phyloP scores from a whole-genome alignment of 2,329 filamentous ascomycete species.

The Boeremia exigua region DNA sequence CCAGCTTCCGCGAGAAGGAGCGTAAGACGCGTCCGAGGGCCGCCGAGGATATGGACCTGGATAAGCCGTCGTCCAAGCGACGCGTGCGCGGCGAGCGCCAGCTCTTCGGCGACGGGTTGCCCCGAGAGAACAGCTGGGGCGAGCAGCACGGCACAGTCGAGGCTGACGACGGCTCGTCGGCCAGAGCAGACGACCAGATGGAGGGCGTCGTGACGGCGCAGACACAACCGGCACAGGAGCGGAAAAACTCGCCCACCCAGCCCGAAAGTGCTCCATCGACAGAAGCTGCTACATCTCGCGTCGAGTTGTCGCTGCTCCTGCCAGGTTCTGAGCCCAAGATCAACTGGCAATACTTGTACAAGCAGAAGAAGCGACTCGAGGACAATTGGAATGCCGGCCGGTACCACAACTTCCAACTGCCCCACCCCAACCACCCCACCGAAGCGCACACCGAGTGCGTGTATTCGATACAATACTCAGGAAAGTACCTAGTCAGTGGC shows the following conservation, averaged over 20 bases:
- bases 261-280: constrained; percentile 13
- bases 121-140: constrained; percentile 48
- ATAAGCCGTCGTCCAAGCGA: constrained; percentile 61
- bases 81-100: constrained; percentile 54
- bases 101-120: constrained; percentile 46
- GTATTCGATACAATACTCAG: constrained; percentile 89
- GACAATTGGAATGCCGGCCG: constrained; percentile 88
- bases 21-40: constrained; percentile 56
- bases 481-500: constrained; percentile 87
- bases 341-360: constrained; percentile 94
- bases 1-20: constrained; percentile 45
- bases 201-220: constrained; percentile 40
- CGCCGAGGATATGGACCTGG: constrained; percentile 55
- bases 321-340: constrained; percentile 63
- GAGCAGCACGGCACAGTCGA: constrained; percentile 58
- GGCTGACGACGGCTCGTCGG: constrained; percentile 48
- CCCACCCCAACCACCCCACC: constrained; percentile 77
- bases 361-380: constrained; percentile 82
- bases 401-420: constrained; percentile 86
- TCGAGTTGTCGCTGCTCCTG: constrained; percentile 43
- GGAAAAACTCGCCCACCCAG: constrained; percentile 22
- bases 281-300: constrained; percentile 25
- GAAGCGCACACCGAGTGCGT: constrained; percentile 93
- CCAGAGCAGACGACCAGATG: constrained; percentile 45
- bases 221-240: constrained; percentile 22